Evolutionary conservation across 2,329 filamentous ascomycete species (phyloP), one percentile per base, ranked within the genome.

Genomic region (Pezizomycotina sp.): DNA sequence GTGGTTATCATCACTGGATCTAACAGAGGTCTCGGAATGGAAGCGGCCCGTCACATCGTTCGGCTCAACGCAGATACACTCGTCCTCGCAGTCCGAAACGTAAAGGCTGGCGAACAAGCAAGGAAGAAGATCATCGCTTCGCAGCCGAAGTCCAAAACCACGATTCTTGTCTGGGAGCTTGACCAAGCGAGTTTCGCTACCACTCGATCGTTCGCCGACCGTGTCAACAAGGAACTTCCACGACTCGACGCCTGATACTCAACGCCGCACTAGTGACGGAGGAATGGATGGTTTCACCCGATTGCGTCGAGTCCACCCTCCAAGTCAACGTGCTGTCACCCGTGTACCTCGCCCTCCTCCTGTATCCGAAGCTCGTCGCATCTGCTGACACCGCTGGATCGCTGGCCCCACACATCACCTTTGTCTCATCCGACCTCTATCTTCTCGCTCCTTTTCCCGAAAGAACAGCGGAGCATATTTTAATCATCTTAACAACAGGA

Each of bases 241-340:
- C 51, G 53, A 6, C 48, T 68, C 4, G 61, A 68, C 40, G 55
- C 62, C 12, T 28, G 3, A 44, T 44, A n/a, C 19, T 44, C 4
- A 44, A 44, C 24, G 41, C 41, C 4, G 41, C 36, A 3, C 29
- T 44, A 33, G 40, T 24, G 14, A 6, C 25, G 9, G 6, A 10
- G 21, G 16, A 44, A 3, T 44, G 36, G 43, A 24, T n/a, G 2
- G 36, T 46, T 15, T 47, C 47, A 9, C 14, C 15, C 2, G 60
- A 63, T 20, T 64, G 62, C 4, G 68, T 60, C 55, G 65, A 69
- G 39, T 55, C 61, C 34, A 64, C 60, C 2, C 45, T 74, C 7
- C 68, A 74, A 50, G 64, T 72, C 45, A 73, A 74, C 48, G 58
- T 63, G 1, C 53, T 74, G 2, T 68, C 67, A 2, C 73, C 67